phyloP scores from a whole-genome alignment of 176 grass and related monocot species.

The Puya raimondii region DNA sequence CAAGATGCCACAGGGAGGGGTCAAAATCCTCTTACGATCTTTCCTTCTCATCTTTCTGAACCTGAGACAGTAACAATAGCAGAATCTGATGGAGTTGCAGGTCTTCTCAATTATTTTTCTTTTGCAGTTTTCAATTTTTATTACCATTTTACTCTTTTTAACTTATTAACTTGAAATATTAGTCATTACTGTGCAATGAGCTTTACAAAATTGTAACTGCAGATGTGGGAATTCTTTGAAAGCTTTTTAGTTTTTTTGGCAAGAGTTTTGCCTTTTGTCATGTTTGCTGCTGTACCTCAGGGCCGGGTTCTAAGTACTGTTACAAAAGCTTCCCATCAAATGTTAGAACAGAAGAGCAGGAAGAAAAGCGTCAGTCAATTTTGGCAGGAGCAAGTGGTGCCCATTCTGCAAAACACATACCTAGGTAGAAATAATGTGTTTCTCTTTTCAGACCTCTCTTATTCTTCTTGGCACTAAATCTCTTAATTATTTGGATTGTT shows the following conservation, averaged over 20 bases:
- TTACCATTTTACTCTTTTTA: slow-evolving; percentile 11
- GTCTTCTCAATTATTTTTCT: slow-evolving; percentile 24
- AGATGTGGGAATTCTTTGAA: too few relatives aligned
- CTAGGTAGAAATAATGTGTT: slow-evolving; percentile 37
- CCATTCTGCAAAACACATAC: slow-evolving; percentile 42
- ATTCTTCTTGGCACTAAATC: slow-evolving; percentile 4
- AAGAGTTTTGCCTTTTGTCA: neutral
- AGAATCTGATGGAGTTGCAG: slow-evolving; percentile 66
- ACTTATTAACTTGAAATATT: slow-evolving; percentile 3
- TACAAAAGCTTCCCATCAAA: slow-evolving; percentile 87
- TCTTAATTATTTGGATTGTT: slow-evolving; percentile 18
- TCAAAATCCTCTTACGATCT: slow-evolving; percentile 75
- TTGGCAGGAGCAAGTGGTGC: slow-evolving; percentile 64
- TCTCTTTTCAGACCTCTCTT: slow-evolving; percentile 16
- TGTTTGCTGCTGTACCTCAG: slow-evolving; percentile 16
- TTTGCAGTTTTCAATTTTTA: neutral
- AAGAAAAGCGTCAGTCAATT: slow-evolving; percentile 81
- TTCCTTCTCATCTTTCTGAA: slow-evolving; percentile 68
- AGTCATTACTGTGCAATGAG: neutral
- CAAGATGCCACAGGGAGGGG: slow-evolving; percentile 91
- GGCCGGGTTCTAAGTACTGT: slow-evolving; percentile 41
- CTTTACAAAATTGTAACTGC: too few relatives aligned
- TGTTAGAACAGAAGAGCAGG: slow-evolving; percentile 90
- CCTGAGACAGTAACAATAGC: slow-evolving; percentile 88
- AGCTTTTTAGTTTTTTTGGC: neutral